phyloP scores from a whole-genome alignment of 2,329 filamentous ascomycete species.

The Alternaria sp. region DNA sequence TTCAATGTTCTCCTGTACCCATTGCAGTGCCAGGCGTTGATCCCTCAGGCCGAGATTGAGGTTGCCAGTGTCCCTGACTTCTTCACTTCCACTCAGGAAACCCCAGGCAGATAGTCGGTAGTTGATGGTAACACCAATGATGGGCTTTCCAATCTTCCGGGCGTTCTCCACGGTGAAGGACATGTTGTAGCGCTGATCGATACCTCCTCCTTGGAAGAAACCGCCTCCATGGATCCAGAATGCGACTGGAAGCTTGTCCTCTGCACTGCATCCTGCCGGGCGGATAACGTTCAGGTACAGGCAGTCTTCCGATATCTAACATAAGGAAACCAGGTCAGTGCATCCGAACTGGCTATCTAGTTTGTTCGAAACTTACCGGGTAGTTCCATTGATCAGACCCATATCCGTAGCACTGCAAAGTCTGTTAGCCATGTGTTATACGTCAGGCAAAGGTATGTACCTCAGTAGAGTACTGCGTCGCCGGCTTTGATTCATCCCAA shows the following conservation, averaged over 20 bases:
- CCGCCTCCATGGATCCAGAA: slow-evolving; percentile 64
- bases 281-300: slow-evolving; percentile 61
- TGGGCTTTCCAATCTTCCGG: slow-evolving; percentile 53
- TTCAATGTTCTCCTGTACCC: slow-evolving; percentile 53
- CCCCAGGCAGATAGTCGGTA: slow-evolving; percentile 67
- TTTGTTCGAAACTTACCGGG: slow-evolving; percentile 43
- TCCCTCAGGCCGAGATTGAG: slow-evolving; percentile 55
- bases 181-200: slow-evolving; percentile 61
- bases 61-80: slow-evolving; percentile 51
- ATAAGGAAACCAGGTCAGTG: background rate
- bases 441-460: slow-evolving; percentile 7
- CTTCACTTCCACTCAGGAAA: slow-evolving; percentile 61
- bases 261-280: slow-evolving; percentile 42
- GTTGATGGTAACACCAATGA: slow-evolving; percentile 53
- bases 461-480: slow-evolving; percentile 39
- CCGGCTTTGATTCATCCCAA: slow-evolving; percentile 47
- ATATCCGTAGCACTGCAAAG: slow-evolving; percentile 45
- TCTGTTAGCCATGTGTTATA: slow-evolving; percentile 5
- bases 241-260: slow-evolving; percentile 58
- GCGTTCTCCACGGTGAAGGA: slow-evolving; percentile 56
- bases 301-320: slow-evolving; percentile 54
- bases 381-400: slow-evolving; percentile 46
- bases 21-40: slow-evolving; percentile 55
- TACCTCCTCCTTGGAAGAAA: slow-evolving; percentile 55
- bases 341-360: background rate